Evolutionary conservation across 1,139 yeast genomes (phyloP), one percentile per base, ranked within the genome.

Genomic region (Scheffersomyces lignicola): DNA sequence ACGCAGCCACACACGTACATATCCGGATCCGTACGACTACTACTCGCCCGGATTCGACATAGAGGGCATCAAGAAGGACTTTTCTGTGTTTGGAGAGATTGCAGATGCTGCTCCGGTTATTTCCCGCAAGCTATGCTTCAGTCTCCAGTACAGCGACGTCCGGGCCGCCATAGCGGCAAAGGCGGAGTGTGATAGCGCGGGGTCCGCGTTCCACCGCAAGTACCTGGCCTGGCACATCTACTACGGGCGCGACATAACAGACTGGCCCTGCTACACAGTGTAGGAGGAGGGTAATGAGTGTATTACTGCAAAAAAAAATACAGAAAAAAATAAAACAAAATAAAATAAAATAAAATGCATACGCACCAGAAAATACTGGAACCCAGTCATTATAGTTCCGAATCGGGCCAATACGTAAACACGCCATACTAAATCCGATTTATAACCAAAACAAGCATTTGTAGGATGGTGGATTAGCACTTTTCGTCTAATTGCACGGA

Each of bases 181-280:
- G 56, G 60, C 59, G 26, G 73, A 71, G 16, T 55, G 65, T 37
- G 65, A 62, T 31, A 46, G 49, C 5, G 42, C 40, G 4, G 65
- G 65, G 1, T 61, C 76, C 3, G 44, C 42, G n/a, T 47, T 82
- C 43, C 49, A 63, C 35, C 46, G 46, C n/a, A 76, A 70, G 44
- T 85, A 80, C 48, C 56, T 56, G 7, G 73, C 63, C 6, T 86
- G 95, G 94, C 57, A 65, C 8, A 59, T 83, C 3, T 72, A 79
- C 74, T 86, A 77, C 49, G 88, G 85, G 0, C 73, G 70, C 34
- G 95, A 86, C 52, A 75, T 78, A 1, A 69, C 87, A 5, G 92
- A 83, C 43, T 66, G 63, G 40, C 79, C 72, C 3, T 62, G 69
- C 39, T 51, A 51, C 31, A 43, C 41, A 24, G 37, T 44, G 35